Percentiles rank a stretch among this genome's conserved stretches.
These are phyloP conservation scores for Pythium phragmitis DNA, from an alignment of 352 stramenopile genomes.

Conservation along the genomic window DNA sequence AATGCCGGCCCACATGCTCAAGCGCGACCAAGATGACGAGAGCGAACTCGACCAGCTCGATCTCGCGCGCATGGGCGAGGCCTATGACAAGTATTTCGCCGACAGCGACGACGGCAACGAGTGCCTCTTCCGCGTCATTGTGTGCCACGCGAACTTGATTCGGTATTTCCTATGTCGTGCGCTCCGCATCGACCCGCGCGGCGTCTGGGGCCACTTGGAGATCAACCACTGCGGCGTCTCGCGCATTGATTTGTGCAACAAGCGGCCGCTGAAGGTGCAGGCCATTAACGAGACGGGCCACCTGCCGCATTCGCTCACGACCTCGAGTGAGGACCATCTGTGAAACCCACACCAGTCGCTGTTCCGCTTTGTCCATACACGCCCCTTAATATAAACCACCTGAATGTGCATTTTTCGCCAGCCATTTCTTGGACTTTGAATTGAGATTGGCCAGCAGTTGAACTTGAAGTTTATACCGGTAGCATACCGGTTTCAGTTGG, in stretches of 20 bases:
- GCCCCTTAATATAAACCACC: no score
- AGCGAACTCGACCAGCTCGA: slow-evolving; percentile 44
- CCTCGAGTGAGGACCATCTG: slow-evolving; percentile 83
- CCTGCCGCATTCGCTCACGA: slow-evolving; percentile 71
- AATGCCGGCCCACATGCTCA: slow-evolving; percentile 21
- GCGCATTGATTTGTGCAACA: slow-evolving; percentile 66
- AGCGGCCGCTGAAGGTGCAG: slow-evolving; percentile 69
- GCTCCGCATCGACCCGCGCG: slow-evolving; percentile 51
- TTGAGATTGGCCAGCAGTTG: background rate
- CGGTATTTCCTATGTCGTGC: slow-evolving; percentile 79
- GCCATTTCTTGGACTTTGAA: background rate
- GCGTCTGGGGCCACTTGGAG: slow-evolving; percentile 79
- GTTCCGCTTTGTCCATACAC: background rate
- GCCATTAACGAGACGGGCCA: slow-evolving; percentile 82
- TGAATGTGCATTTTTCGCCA: background rate
- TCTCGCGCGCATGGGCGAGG: slow-evolving; percentile 58
- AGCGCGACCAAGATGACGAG: slow-evolving; percentile 17
- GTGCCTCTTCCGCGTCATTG: slow-evolving; percentile 60
- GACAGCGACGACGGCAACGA: slow-evolving; percentile 44
- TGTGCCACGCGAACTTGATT: slow-evolving; percentile 86
- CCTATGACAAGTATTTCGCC: slow-evolving; percentile 53
- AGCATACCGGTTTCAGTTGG: slow-evolving; percentile 14
- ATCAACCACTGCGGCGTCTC: slow-evolving; percentile 86
- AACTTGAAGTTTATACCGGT: slow-evolving; percentile 27
- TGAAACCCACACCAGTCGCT: slow-evolving; percentile 24